Evolutionary conservation across 1,284 basidiomycete genomes (phyloP).

Genomic region (Ceratorhiza oryzae-sativae): DNA sequence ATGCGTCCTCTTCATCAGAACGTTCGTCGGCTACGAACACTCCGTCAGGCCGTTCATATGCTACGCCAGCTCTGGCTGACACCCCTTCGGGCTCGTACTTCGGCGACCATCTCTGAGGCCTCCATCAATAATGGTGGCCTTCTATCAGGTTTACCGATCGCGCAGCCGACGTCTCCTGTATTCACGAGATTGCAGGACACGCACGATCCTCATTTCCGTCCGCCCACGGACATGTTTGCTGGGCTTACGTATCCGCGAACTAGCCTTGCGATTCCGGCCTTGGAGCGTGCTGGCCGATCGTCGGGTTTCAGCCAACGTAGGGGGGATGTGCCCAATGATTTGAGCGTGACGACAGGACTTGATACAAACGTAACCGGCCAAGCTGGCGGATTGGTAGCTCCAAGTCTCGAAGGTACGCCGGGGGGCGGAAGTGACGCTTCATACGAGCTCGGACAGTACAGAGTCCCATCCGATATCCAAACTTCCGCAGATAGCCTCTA

Average conservation of each 20-base stretch:
- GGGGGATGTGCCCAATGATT: no score
- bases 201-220: slow-evolving; percentile 25
- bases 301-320: background rate
- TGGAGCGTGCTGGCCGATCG: slow-evolving; percentile 11
- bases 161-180: slow-evolving; percentile 22
- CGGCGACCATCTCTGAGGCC: background rate
- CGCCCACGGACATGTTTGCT: slow-evolving; percentile 8
- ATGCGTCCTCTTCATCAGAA: background rate
- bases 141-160: background rate
- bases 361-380: background rate
- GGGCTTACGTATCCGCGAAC: slow-evolving; percentile 25
- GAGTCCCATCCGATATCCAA: background rate
- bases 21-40: background rate
- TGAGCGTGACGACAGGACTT: background rate
- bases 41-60: background rate
- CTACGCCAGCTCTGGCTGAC: background rate
- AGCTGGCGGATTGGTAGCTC: background rate
- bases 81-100: background rate
- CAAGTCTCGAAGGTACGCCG: background rate
- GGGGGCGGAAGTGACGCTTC: background rate
- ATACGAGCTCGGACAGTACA: background rate
- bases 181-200: slow-evolving; percentile 25
- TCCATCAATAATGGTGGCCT: background rate
- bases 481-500: background rate
- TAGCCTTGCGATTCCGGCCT: slow-evolving; percentile 14